Evolutionary conservation across 2,329 filamentous ascomycete species (phyloP).

Genomic region (Leptographium galeiforme): DNA sequence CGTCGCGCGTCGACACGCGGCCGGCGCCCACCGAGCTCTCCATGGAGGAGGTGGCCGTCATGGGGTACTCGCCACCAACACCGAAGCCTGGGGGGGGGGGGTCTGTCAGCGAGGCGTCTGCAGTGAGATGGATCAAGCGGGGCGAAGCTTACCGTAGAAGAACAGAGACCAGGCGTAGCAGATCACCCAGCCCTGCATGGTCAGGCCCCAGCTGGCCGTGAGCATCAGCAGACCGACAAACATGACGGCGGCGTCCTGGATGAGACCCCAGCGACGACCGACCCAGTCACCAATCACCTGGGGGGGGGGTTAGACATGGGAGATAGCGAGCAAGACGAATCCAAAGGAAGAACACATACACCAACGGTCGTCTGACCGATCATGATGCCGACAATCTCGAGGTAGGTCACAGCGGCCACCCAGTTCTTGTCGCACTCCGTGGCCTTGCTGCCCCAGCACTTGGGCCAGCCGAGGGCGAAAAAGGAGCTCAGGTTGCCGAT

Average conservation of each 20-base stretch:
- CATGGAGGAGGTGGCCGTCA: slow-evolving; percentile 92
- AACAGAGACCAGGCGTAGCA: slow-evolving; percentile 93
- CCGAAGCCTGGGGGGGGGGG: too few relatives aligned
- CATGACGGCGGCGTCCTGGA: slow-evolving; percentile 93
- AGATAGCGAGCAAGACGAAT: not conserved
- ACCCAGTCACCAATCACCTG: slow-evolving; percentile 56
- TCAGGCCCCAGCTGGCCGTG: slow-evolving; percentile 77
- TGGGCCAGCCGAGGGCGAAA: slow-evolving; percentile 59
- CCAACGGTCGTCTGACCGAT: slow-evolving; percentile 82
- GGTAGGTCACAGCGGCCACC: slow-evolving; percentile 74
- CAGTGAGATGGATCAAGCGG: too few relatives aligned
- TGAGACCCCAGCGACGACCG: slow-evolving; percentile 86
- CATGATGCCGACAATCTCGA: slow-evolving; percentile 92
- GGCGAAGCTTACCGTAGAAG: slow-evolving; percentile 54
- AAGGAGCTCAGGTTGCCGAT: slow-evolving; percentile 86
- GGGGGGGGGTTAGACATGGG: not conserved
- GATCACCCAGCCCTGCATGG: slow-evolving; percentile 87
- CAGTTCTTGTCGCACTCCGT: slow-evolving; percentile 64
- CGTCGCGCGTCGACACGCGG: slow-evolving; percentile 77
- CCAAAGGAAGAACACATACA: slow-evolving; percentile 28
- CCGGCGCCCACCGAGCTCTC: slow-evolving; percentile 79
- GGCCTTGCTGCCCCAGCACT: slow-evolving; percentile 54
- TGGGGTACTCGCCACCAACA: slow-evolving; percentile 83
- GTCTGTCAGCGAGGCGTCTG: too few relatives aligned
- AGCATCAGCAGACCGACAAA: slow-evolving; percentile 85